Evolutionary conservation across 116 monocot species (phyloP).

Genomic region (Iris pallida): DNA sequence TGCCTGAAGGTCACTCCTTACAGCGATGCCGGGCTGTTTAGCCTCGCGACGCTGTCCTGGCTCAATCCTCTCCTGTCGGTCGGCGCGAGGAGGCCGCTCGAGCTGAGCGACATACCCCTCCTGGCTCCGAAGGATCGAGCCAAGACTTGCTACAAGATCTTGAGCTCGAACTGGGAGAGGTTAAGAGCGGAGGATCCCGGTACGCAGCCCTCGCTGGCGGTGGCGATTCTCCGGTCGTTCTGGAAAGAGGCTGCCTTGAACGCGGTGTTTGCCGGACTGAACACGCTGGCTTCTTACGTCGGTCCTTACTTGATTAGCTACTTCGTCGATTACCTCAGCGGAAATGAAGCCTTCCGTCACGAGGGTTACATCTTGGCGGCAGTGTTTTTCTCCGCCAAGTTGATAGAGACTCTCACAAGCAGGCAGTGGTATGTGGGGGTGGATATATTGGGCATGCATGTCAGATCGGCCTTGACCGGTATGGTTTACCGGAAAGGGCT

Average conservation of each 20-base stretch:
- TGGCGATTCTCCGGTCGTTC: slow-evolving; percentile 65
- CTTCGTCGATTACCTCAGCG: slow-evolving; percentile 90
- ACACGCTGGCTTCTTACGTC: slow-evolving; percentile 83
- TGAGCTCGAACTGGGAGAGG: slow-evolving; percentile 76
- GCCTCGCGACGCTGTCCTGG: slow-evolving; percentile 70
- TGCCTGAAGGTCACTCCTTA: slow-evolving; percentile 79
- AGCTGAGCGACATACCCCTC: slow-evolving; percentile 79
- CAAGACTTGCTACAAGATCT: slow-evolving; percentile 72
- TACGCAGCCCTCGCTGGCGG: slow-evolving; percentile 49
- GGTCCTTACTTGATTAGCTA: slow-evolving; percentile 86
- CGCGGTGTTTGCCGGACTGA: slow-evolving; percentile 71
- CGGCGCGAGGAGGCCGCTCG: slow-evolving; percentile 82
- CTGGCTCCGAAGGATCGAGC: slow-evolving; percentile 68
- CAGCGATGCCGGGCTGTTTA: slow-evolving; percentile 58
- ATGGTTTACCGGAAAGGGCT: slow-evolving; percentile 97
- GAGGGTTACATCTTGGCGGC: slow-evolving; percentile 83
- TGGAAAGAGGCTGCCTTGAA: slow-evolving; percentile 74
- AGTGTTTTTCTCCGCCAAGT: slow-evolving; percentile 74
- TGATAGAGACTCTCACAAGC: slow-evolving; percentile 71
- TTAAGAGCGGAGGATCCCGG: slow-evolving; percentile 47
- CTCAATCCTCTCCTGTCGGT: slow-evolving; percentile 58
- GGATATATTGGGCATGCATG: slow-evolving; percentile 97
- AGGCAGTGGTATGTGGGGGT: slow-evolving; percentile 93
- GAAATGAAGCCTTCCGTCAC: slow-evolving; percentile 53
- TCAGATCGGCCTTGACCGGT: slow-evolving; percentile 78